Conservation (phyloP, 2,329 filamentous ascomycete species). For the Ceratocystis destructans region DNA sequence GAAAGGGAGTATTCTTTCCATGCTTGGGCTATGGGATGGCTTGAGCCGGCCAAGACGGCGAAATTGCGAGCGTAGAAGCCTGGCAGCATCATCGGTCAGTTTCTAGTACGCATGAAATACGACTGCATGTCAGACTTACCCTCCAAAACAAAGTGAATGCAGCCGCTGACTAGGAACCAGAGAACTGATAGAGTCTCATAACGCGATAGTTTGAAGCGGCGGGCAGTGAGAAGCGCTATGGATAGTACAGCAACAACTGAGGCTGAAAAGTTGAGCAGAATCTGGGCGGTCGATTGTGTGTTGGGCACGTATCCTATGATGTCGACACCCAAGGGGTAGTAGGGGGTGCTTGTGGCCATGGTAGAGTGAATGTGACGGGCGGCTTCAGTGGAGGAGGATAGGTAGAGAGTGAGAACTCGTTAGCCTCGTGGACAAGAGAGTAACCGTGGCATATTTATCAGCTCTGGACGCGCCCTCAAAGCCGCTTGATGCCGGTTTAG, state of each 20-base stretch:
- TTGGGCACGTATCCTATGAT: constrained; percentile 55
- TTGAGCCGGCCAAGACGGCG: constrained; percentile 28
- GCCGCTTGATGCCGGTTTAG: not conserved
- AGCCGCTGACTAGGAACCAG: constrained; percentile 64
- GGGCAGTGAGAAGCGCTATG: constrained; percentile 40
- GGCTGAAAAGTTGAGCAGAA: constrained; percentile 46
- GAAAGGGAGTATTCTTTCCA: constrained; percentile 47
- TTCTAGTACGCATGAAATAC: not conserved
- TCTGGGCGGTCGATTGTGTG: constrained; percentile 41
- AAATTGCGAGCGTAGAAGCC: constrained; percentile 38
- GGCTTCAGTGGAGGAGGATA: not conserved
- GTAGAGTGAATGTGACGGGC: not conserved
- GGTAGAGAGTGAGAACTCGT: not conserved
- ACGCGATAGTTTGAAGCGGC: constrained; percentile 38
- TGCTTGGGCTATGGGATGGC: constrained; percentile 37
- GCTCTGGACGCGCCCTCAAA: too few species aligned
- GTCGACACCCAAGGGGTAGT: constrained; percentile 52
- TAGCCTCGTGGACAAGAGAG: not conserved
- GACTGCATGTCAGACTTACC: constrained; percentile 22
- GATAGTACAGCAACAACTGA: constrained; percentile 45
- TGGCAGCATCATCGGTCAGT: constrained; percentile 21
- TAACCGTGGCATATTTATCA: not conserved
- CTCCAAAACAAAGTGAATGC: constrained; percentile 33
- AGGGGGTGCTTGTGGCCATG: constrained; percentile 41
- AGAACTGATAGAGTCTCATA: constrained; percentile 47